Conservation (phyloP, 208 protist genomes). For the Crithidia sp. region DNA sequence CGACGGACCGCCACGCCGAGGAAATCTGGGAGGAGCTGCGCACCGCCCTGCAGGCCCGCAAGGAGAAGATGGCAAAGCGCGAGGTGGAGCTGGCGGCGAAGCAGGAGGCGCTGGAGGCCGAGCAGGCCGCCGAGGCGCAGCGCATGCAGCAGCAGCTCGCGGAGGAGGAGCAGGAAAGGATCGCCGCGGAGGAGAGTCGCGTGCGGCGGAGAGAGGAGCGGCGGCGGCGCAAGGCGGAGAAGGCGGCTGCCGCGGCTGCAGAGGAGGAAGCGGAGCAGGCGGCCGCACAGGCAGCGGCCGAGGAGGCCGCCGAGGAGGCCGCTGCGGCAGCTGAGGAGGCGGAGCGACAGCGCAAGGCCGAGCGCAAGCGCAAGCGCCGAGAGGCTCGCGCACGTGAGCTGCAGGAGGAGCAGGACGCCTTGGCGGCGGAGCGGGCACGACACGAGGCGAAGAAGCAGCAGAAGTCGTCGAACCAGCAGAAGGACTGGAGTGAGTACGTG, state of each 20-base stretch:
- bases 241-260: constrained; percentile 38
- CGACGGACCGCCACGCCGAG: constrained; percentile 59
- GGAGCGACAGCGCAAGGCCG: constrained; percentile 42
- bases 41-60: constrained; percentile 51
- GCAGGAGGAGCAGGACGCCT: constrained; percentile 67
- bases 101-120: constrained; percentile 39
- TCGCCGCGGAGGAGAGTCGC: constrained; percentile 41
- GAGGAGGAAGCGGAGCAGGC: constrained; percentile 33
- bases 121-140: constrained; percentile 43
- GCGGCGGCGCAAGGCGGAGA: constrained; percentile 39
- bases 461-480: constrained; percentile 50
- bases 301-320: constrained; percentile 51
- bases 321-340: constrained; percentile 43
- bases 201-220: constrained; percentile 44
- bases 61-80: constrained; percentile 43
- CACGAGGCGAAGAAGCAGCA: constrained; percentile 39
- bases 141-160: constrained; percentile 42
- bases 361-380: constrained; percentile 53
- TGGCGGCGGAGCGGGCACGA: constrained; percentile 51
- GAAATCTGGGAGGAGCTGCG: constrained; percentile 83
- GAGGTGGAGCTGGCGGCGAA: constrained; percentile 51
- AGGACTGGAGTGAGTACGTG: constrained; percentile 84
- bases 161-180: constrained; percentile 45
- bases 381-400: constrained; percentile 64
- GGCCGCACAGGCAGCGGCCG: constrained; percentile 28